phyloP scores from a whole-genome alignment of 1,284 basidiomycete genomes.

The Pseudozyma thailandica region DNA sequence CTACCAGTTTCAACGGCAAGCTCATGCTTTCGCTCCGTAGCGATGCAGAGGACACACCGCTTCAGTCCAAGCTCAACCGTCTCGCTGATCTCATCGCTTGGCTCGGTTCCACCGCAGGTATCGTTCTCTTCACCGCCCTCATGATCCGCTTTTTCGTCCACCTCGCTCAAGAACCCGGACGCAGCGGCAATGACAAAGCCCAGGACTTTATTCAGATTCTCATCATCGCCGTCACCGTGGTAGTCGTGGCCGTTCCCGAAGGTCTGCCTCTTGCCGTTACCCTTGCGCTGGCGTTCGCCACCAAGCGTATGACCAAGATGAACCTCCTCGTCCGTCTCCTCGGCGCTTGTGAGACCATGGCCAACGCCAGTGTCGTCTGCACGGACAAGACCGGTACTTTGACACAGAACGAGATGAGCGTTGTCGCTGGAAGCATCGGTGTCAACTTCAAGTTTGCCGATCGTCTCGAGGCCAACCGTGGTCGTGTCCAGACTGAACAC shows the following conservation, averaged over 20 bases:
- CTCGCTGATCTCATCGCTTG: slow-evolving; percentile 95
- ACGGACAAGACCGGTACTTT: slow-evolving; percentile 89
- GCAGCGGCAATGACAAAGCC: slow-evolving; percentile 83
- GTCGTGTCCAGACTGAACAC: slow-evolving; percentile 78
- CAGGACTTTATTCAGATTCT: slow-evolving; percentile 92
- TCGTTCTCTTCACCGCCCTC: slow-evolving; percentile 82
- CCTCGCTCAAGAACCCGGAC: slow-evolving; percentile 71
- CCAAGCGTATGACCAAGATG: slow-evolving; percentile 93
- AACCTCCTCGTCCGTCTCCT: slow-evolving; percentile 94
- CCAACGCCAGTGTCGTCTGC: slow-evolving; percentile 93
- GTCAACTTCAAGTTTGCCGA: slow-evolving; percentile 92
- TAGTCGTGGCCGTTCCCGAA: slow-evolving; percentile 98
- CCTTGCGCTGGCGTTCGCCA: slow-evolving; percentile 94
- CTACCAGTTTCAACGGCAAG: slow-evolving; percentile 92
- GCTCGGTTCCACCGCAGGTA: slow-evolving; percentile 83
- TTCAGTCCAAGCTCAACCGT: slow-evolving; percentile 91
- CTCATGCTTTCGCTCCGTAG: slow-evolving; percentile 73
- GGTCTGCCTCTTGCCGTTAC: slow-evolving; percentile 95
- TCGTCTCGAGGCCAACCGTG: slow-evolving; percentile 78
- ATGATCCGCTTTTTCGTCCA: slow-evolving; percentile 96
- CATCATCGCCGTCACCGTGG: slow-evolving; percentile 91
- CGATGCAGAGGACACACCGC: slow-evolving; percentile 80
- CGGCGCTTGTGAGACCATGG: slow-evolving; percentile 98
- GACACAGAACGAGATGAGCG: slow-evolving; percentile 92
- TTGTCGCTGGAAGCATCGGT: slow-evolving; percentile 94